Base-by-base conservation (phyloP, 2,329 filamentous ascomycete genomes). In the Neonectria faginata region DNA sequence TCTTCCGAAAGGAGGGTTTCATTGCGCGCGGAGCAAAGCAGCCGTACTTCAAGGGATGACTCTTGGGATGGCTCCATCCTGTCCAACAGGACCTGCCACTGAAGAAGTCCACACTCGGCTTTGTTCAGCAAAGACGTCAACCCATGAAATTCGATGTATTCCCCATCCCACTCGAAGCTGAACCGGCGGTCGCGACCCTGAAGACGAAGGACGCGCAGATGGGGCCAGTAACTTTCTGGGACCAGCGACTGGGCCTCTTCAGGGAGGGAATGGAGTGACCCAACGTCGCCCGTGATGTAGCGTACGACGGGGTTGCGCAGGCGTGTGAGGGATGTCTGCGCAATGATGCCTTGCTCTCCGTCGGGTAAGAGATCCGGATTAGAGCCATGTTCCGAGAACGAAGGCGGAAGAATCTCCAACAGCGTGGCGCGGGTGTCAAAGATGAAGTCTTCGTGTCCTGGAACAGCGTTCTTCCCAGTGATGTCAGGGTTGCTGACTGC, bases 281-380 rank as follows among this genome's bases (percentile, higher is more conserved):
- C 80, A 1, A 83, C 22, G 29, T 84, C 82, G 0, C 81, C 81
- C 0, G 78, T 80, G 3, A 81, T 62, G 56, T 83, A 84, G 29
- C 82, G 78, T 1, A 84, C 73, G 0, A 84, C 69, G 0, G 82
- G 82, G 11, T 84, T 80, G 0, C 80, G 77, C 2, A 82, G 66
- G 1, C 80, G 77, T 22, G 78, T 74, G 0, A 84, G 73, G 0
- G 78, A 82, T 0, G 82, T 84, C 45, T 82, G 79, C 1, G 79
- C 78, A 16, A 84, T 70, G 1, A 80, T 65, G 0, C 82, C 81
- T 0, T 67, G 64, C 41, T 81, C 70, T 1, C 79, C 80, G 0
- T 78, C 71, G 0, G 74, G 70, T 0, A 81, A 16, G 0, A 66
- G 51, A 1, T 66, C 29, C 1, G 67, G 12, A 1, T 48, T 2